Evolutionary conservation across 2,329 filamentous ascomycete species (phyloP), one percentile per base, ranked within the genome.

Genomic region (Aureobasidium pullulans): DNA sequence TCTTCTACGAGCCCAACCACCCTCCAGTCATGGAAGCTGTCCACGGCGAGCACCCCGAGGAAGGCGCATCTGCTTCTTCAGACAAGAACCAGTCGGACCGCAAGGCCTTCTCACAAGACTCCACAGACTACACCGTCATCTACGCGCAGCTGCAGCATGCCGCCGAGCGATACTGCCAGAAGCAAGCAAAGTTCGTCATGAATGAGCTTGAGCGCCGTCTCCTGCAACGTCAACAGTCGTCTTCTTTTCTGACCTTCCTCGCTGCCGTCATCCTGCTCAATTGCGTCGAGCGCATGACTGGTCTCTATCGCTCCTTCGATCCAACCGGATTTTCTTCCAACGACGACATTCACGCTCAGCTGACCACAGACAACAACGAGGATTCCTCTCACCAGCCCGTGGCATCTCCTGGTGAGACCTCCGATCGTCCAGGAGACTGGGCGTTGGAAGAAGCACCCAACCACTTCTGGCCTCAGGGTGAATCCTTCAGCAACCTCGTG

Each of bases 151-250:
- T 84, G 47, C 77, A 80, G 49, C 78, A 80, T 4, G 80, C 77
- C 1, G 75, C 78, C 16, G 82, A 85, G 65, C 80, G 80, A 63
- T 77, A 79, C 31, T 80, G 81, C 37, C 73, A 76, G 13, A 73
- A 74, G 56, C 71, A 84, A 6, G 77, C 77, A 63, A 82, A 81
- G 57, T 72, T 72, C 9, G 77, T 84, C 36, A 79, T 84, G 75
- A 82, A 82, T 62, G 81, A 84, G 60, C 74, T 85, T 1, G 83
- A 85, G 66, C 77, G 81, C 16, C 77, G 82, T n/a, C 71, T 85
- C 4, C 73, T 84, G 7, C 81, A 83, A 64, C 79, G 81, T 11
- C 79, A 82, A 65, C 79, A 82, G 67, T 77, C 76, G 23, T 80
- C 78, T 54, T 77, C 77, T 47, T 84, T 85, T 59, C 79, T 82